Evolutionary conservation across 2,329 filamentous ascomycete genomes (phyloP), one percentile per base, ranked within the genome.

Genomic region (Cordyceps cicadae): DNA sequence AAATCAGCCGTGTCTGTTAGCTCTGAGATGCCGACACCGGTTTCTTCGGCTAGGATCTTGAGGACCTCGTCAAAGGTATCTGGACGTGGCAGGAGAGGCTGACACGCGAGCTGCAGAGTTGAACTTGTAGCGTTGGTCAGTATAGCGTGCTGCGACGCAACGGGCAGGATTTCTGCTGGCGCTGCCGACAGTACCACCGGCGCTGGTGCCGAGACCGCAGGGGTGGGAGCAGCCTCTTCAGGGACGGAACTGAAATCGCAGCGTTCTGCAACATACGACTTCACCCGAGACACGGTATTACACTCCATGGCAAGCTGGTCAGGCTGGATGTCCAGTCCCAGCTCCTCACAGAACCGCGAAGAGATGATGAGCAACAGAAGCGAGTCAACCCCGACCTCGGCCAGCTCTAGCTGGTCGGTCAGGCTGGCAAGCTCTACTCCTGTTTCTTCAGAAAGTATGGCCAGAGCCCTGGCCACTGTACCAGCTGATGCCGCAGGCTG

Each of bases 1-100:
- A 86, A 85, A 59, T 76, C 77, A 21, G 82, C 80, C 64, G 82
- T 81, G 63, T 85, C 80, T 1, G 76, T 79, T 1, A 86, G 71
- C 66, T 85, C 82, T 60, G 81, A 78, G 15, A 79, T 71, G 15
- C 74, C 74, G 45, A 85, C 76, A 63, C 82, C 83, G 7, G 82
- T 77, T 67, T 86, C 83, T 61, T 79, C 78, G 7, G 82, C 79
- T 39, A 85, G 70, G 49, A 85, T 81, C 45, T 80, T 77, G 67
- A 83, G 73, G 29, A 81, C 76, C 24, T 50, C 24, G 14, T n/a
- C 24, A 29, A 50, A 50, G 11, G 12, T 50, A 29, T 45, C 43
- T 45, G 43, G 43, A 1, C 21, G n/a, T 45, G 43, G 21, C 43
- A 45, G 43, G 21, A 45, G 43, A 45, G 43, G 43, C 43, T 21